phyloP scores from a whole-genome alignment of 169 alveolate species.

The Babesia bovis region DNA sequence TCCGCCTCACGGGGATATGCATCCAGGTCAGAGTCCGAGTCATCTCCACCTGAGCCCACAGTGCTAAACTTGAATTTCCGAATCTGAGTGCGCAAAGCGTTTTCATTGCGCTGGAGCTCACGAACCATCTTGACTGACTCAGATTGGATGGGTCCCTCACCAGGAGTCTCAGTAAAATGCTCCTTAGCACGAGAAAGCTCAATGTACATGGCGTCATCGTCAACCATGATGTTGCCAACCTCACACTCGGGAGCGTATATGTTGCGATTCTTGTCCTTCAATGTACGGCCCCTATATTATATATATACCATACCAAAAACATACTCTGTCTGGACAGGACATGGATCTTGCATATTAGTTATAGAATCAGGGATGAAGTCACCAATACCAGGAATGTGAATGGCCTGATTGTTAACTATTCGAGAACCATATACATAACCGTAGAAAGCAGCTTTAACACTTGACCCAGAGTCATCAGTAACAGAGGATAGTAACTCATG shows the following conservation, averaged over 20 bases:
- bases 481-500: constrained; percentile 79
- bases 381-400: constrained; percentile 92
- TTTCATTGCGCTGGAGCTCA: constrained; percentile 76
- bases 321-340: constrained; percentile 79
- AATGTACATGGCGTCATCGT: constrained; percentile 95
- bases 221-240: constrained; percentile 93
- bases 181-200: constrained; percentile 94
- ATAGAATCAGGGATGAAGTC: constrained; percentile 81
- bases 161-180: constrained; percentile 81
- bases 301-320: constrained; percentile 64
- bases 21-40: background rate
- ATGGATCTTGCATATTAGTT: constrained; percentile 81
- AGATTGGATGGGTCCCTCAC: constrained; percentile 40
- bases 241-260: constrained; percentile 98
- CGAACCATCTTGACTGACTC: constrained; percentile 90
- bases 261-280: constrained; percentile 91
- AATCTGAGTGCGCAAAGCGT: constrained; percentile 22
- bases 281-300: constrained; percentile 81
- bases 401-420: constrained; percentile 77
- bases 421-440: constrained; percentile 95
- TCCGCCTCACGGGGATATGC: constrained; percentile 42
- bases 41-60: constrained; percentile 1
- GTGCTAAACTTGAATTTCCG: constrained; percentile 5
- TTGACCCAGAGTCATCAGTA: constrained; percentile 59
- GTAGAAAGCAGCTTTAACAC: constrained; percentile 84